Evolutionary conservation across 1,284 basidiomycete species (phyloP).

Genomic region (Cutaneotrichosporon sp.): DNA sequence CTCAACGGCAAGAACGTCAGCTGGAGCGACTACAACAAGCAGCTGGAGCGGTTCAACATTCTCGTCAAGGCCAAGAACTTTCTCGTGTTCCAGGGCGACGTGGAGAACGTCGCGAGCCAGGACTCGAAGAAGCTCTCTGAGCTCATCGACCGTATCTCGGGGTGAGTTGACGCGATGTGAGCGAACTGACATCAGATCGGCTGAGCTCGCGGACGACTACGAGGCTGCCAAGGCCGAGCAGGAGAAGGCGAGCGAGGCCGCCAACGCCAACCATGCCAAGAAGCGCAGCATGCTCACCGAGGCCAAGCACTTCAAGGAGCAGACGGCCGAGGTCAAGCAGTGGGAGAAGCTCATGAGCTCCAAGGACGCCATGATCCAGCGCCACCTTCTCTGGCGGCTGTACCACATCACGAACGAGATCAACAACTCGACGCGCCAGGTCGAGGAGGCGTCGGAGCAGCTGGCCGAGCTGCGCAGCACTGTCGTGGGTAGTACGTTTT

Average conservation of each 20-base stretch:
- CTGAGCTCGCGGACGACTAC: conserved; percentile 86
- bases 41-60: conserved; percentile 86
- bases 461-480: conserved; percentile 68
- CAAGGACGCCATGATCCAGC: conserved; percentile 73
- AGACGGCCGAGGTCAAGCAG: conserved; percentile 88
- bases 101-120: conserved; percentile 96
- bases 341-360: conserved; percentile 79
- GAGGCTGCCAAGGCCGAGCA: conserved; percentile 84
- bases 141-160: conserved; percentile 94
- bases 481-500: conserved; percentile 54
- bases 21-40: conserved; percentile 80
- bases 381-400: conserved; percentile 82
- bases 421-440: conserved; percentile 66
- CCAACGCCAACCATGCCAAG: conserved; percentile 91
- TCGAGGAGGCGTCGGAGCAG: conserved; percentile 70
- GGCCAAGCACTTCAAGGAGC: conserved; percentile 96
- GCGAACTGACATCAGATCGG: conserved; percentile 56
- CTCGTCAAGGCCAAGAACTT: conserved; percentile 99
- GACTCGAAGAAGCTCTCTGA: conserved; percentile 85
- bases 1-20: conserved; percentile 76
- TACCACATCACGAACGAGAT: conserved; percentile 87
- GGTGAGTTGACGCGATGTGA: conserved; percentile 51
- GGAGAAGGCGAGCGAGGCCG: conserved; percentile 87
- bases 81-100: conserved; percentile 99
- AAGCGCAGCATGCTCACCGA: conserved; percentile 90